These are phyloP conservation scores for Pythium volutum DNA, from an alignment of 352 stramenopile genomes.

Conservation along the genomic window DNA sequence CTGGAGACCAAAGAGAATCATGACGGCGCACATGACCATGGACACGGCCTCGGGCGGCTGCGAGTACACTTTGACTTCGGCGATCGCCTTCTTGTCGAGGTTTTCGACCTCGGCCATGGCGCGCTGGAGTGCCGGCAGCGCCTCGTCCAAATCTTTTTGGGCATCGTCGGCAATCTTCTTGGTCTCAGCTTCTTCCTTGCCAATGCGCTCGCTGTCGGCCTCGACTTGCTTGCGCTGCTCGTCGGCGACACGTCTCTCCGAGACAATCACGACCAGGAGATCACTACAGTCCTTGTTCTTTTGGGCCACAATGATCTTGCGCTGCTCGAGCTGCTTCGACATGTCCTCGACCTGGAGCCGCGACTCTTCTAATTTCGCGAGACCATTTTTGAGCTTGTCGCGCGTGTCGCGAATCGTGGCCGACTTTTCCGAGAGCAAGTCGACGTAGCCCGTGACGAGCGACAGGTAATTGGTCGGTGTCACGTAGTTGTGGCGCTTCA, in stretches of 20 bases:
- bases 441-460: constrained; percentile 90
- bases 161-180: constrained; percentile 95
- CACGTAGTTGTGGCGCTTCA: constrained; percentile 94
- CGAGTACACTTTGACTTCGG: constrained; percentile 95
- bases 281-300: constrained; percentile 95
- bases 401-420: constrained; percentile 66
- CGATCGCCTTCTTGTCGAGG: constrained; percentile 94
- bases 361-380: constrained; percentile 82
- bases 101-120: constrained; percentile 95
- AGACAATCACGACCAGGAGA: constrained; percentile 93
- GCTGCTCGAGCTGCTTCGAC: constrained; percentile 84
- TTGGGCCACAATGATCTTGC: constrained; percentile 87
- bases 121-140: constrained; percentile 89
- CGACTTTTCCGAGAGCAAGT: constrained; percentile 75
- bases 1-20: constrained; percentile 93
- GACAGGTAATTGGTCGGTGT: constrained; percentile 93
- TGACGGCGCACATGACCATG: constrained; percentile 93
- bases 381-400: constrained; percentile 81
- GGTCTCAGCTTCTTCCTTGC: constrained; percentile 89
- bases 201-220: constrained; percentile 90
- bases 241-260: constrained; percentile 91
- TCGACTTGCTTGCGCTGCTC: constrained; percentile 94
- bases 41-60: constrained; percentile 91
- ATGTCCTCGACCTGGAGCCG: constrained; percentile 82
- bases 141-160: constrained; percentile 93